These are phyloP conservation scores for Acacia pycnantha DNA, from an alignment of 331 rosid genomes.

Conservation along the genomic window DNA sequence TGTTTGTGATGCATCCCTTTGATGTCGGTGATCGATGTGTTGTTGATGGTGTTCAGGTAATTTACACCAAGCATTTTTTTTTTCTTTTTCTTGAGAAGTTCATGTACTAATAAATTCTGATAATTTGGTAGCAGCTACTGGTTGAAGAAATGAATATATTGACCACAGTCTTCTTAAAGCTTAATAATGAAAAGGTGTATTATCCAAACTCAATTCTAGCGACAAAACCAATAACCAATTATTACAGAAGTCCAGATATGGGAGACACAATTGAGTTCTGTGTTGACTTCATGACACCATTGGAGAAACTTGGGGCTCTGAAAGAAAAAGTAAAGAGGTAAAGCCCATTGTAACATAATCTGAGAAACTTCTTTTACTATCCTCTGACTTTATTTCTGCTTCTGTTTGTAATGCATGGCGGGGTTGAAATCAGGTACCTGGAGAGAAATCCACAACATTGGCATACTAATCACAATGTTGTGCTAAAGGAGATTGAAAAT, in stretches of 20 bases:
- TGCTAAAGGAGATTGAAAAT: conserved; percentile 68
- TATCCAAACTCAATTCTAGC: conserved; percentile 87
- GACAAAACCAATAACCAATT: conserved; percentile 78
- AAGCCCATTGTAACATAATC: background rate
- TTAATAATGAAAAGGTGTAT: conserved; percentile 74
- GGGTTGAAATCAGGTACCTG: conserved; percentile 53
- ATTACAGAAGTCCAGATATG: conserved; percentile 92
- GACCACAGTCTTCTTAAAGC: conserved; percentile 84
- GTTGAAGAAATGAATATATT: conserved; percentile 97
- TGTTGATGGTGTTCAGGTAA: conserved; percentile 81
- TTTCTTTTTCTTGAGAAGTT: background rate
- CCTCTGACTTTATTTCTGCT: background rate
- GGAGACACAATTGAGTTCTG: conserved; percentile 62
- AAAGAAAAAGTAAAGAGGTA: conserved; percentile 60
- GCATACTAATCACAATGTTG: conserved; percentile 62
- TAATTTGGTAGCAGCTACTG: conserved; percentile 53
- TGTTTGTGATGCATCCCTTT: conserved; percentile 95
- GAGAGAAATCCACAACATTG: conserved; percentile 64
- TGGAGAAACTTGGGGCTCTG: conserved; percentile 68
- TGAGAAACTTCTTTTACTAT: background rate
- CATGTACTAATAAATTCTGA: conserved; percentile 5
- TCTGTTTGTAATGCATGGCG: background rate
- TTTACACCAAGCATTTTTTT: background rate
- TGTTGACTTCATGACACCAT: conserved; percentile 63
- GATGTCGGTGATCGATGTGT: conserved; percentile 96